Conservation (phyloP, 495 filamentous ascomycete genomes). For the Xylaria acuta region DNA sequence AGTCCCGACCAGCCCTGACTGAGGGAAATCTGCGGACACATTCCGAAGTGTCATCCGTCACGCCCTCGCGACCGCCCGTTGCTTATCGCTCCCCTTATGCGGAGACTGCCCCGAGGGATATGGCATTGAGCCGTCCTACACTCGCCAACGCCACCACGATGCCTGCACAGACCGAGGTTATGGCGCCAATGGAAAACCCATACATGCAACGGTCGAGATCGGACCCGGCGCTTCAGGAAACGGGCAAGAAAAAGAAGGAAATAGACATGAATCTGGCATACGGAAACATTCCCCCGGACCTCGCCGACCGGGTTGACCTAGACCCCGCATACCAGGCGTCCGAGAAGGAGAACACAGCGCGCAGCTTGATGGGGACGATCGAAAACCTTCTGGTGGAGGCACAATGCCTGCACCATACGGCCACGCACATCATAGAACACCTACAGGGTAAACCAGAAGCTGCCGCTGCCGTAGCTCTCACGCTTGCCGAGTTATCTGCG, state of each 20-base stretch:
- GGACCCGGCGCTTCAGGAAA: conserved; percentile 44
- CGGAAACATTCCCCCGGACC: conserved; percentile 68
- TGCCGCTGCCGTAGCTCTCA: conserved; percentile 91
- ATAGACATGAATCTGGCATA: conserved; percentile 93
- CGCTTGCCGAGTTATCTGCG: conserved; percentile 87
- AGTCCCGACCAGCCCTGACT: conserved; percentile 46
- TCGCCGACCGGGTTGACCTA: conserved; percentile 49
- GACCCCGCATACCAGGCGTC: conserved; percentile 43
- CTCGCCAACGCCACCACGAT: conserved; percentile 43
- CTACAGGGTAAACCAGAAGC: conserved; percentile 91
- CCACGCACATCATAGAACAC: conserved; percentile 79
- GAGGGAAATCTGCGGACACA: conserved; percentile 50
- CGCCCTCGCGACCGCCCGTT: conserved; percentile 48
- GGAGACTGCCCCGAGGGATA: conserved; percentile 48
- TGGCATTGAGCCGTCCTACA: conserved; percentile 46
- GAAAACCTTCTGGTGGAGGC: conserved; percentile 80
- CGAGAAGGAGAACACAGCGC: conserved; percentile 59
- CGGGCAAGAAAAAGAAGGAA: conserved; percentile 57
- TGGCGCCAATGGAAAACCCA: conserved; percentile 32
- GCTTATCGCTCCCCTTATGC: conserved; percentile 51
- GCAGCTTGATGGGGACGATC: conserved; percentile 69
- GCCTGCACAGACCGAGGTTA: conserved; percentile 29
- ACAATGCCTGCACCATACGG: conserved; percentile 86
- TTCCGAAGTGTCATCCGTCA: conserved; percentile 50
- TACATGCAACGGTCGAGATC: conserved; percentile 49